Conservation (phyloP, 1,139 yeast species). For the Lodderomyces theae region DNA sequence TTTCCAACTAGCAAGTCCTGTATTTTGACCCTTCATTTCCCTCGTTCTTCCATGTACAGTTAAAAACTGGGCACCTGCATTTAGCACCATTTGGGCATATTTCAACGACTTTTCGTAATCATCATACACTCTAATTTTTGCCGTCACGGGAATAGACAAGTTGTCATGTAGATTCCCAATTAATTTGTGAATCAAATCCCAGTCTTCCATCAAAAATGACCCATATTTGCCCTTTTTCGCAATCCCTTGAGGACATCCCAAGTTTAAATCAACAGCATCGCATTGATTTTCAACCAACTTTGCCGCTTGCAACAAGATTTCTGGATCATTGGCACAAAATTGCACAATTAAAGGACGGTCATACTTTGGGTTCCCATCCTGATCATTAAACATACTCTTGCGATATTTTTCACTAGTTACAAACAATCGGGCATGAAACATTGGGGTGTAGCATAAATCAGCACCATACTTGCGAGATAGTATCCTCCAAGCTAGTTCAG, state of each 20-base stretch:
- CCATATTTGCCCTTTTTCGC: constrained; percentile 95
- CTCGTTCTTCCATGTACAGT: constrained; percentile 96
- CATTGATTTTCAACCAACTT: constrained; percentile 74
- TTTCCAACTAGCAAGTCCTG: constrained; percentile 95
- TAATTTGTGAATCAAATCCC: constrained; percentile 75
- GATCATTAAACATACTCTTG: constrained; percentile 65
- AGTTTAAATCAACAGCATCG: constrained; percentile 92
- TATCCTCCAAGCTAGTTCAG: constrained; percentile 94
- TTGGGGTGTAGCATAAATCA: constrained; percentile 90
- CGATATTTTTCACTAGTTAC: constrained; percentile 83
- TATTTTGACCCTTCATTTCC: constrained; percentile 95
- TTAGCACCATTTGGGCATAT: constrained; percentile 87
- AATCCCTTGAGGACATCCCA: constrained; percentile 98
- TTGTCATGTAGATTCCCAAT: constrained; percentile 72
- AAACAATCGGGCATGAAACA: constrained; percentile 91
- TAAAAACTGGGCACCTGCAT: constrained; percentile 93
- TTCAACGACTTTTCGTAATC: constrained; percentile 79
- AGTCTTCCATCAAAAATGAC: constrained; percentile 93
- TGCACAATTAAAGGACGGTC: constrained; percentile 91
- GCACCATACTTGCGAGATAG: constrained; percentile 89
- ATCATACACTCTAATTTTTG: constrained; percentile 88
- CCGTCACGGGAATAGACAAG: constrained; percentile 85
- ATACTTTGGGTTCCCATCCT: constrained; percentile 61
- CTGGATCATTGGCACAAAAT: constrained; percentile 95
- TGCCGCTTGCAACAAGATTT: constrained; percentile 77